phyloP scores from a whole-genome alignment of 2,329 filamentous ascomycete species.

The Beauveria scarabaeidicola region DNA sequence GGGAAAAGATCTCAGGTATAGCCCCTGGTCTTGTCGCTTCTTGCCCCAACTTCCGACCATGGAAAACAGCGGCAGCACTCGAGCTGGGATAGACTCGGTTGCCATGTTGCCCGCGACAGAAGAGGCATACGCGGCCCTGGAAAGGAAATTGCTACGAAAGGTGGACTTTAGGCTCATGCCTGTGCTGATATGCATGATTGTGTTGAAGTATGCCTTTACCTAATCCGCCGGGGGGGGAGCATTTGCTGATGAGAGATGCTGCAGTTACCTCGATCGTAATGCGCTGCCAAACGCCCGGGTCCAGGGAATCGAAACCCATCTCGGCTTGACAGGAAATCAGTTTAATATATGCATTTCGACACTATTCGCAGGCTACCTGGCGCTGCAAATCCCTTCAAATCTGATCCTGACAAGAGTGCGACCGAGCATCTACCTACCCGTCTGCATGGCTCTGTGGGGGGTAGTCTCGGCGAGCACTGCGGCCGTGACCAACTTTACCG shows the following conservation, averaged over 20 bases:
- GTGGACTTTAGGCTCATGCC: conserved; percentile 45
- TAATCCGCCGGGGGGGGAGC: no score
- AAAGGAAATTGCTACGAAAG: conserved; percentile 36
- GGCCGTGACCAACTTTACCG: conserved; percentile 31
- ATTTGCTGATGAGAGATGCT: background rate
- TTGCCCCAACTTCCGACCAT: background rate
- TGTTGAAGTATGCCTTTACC: conserved; percentile 30
- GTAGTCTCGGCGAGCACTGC: conserved; percentile 38
- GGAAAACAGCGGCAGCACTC: background rate
- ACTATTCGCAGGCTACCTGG: conserved; percentile 53
- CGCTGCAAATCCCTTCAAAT: conserved; percentile 56
- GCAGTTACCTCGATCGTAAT: conserved; percentile 38
- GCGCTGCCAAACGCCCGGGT: conserved; percentile 30
- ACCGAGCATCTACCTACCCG: conserved; percentile 44
- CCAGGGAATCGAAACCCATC: conserved; percentile 48
- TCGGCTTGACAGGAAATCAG: conserved; percentile 45
- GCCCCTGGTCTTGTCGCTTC: no score
- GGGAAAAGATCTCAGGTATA: no score
- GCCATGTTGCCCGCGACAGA: background rate
- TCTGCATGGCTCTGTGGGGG: conserved; percentile 35
- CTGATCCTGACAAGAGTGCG: conserved; percentile 44
- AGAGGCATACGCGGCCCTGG: conserved; percentile 7
- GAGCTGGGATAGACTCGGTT: background rate
- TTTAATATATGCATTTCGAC: conserved; percentile 52
- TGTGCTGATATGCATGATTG: conserved; percentile 45